These are phyloP conservation scores for Cyclotella cryptica DNA, from an alignment of 108 stramenopile species.

Conservation along the genomic window DNA sequence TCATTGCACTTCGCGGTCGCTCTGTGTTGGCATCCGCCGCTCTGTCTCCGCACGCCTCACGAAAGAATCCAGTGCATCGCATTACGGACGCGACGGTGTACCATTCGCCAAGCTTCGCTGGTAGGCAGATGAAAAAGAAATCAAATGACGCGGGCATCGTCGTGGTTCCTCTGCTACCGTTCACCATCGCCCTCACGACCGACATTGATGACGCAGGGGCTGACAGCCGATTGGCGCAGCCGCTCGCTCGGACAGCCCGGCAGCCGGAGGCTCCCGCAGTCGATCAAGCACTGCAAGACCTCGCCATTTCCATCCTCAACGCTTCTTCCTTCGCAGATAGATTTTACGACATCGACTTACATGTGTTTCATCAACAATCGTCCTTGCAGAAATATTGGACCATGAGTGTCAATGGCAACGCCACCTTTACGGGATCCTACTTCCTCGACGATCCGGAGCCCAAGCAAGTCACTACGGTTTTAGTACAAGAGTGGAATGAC, in stretches of 20 bases:
- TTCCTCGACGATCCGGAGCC: conserved; percentile 1
- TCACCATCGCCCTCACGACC: background rate
- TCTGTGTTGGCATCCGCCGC: no score
- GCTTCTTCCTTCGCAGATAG: no score
- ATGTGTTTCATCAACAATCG: no score
- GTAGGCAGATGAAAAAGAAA: background rate
- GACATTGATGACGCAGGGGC: background rate
- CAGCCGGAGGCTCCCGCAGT: no score
- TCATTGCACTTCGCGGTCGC: no score
- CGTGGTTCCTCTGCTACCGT: background rate
- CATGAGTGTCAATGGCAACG: background rate
- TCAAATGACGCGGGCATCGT: background rate
- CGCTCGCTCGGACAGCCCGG: no score
- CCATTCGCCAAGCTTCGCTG: background rate
- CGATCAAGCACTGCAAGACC: no score
- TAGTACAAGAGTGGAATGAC: background rate
- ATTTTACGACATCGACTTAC: no score
- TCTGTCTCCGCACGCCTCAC: no score
- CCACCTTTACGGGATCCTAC: conserved; percentile 6
- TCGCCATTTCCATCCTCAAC: no score
- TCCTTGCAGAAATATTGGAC: background rate
- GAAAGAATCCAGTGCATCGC: background rate
- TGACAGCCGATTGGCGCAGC: no score
- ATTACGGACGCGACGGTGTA: background rate
- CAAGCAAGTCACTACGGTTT: background rate